Base-by-base conservation (phyloP, 768 basidiomycete species). In the Suillus discolor region DNA sequence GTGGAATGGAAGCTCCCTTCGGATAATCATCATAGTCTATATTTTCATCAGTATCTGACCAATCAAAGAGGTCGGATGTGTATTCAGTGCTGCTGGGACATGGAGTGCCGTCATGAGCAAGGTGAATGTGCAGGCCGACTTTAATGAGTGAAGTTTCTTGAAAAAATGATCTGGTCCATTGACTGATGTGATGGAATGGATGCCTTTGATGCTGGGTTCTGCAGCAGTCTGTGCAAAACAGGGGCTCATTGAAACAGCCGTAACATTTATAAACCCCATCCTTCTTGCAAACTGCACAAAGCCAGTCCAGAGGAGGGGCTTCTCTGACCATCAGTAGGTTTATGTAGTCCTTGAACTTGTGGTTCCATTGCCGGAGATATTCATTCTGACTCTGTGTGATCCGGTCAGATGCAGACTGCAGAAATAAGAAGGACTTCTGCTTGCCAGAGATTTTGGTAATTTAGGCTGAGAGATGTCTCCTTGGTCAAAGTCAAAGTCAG, bases 31-130 rank as follows among this genome's bases (percentile, higher is more conserved):
- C 9, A 16, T 41, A 41, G 18, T 54, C 31, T 20, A 54, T 34
- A 54, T 54, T 31, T 18, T 54, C 53, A 34, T 54, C 31, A 9
- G 53, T 54, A 34, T 54, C 53, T 54, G 53, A 54, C 53, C 31
- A 54, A 34, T 54, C 16, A 54, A 54, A 34, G 16, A 54, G 8
- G 16, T 54, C 53, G 9, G 53, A 54, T 34, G 16, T 9, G 18
- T 54, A 54, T 18, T 54, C 31, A 7, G 31, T 54, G 41, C 41
- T 41, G 53, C 28, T 31, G 28, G 53, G 53, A 34, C 31, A 54
- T 53, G 51, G 51, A 31, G 51, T 28, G 25, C 51, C 28, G 8
- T 28, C 28, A 18, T 53, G 51, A 53, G 53, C 31, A 34, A 54
- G 53, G 16, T 49, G 47, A 49, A 49, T 49, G 47, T 49, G 47